Evolutionary conservation across 495 filamentous ascomycete species (phyloP), one percentile per base, ranked within the genome.

Genomic region (Penicillium diatomitis): DNA sequence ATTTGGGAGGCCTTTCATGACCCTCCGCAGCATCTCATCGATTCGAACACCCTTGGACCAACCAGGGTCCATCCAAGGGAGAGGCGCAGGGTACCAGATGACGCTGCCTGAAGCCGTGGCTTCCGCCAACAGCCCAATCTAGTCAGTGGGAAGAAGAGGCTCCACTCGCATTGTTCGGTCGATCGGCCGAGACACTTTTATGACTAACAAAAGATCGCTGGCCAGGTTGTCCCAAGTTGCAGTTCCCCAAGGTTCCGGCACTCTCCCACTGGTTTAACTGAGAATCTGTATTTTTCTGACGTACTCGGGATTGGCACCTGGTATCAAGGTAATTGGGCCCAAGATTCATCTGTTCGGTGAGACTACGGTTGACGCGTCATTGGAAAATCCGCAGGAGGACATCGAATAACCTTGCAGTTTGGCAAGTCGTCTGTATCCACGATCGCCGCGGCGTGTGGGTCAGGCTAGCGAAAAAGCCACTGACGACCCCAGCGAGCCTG

Each of bases 391-490:
- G 20, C 2, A 20, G 20, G 20, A 20, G 20, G 20, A 20, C 20
- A 20, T 20, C 45, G 40, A 47, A 38, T 47, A 47, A 37, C 45
- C 45, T 47, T 20, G 20, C 20, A 28, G 10, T 27, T 29, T 28
- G 35, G 36, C 35, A 10, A 32, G 32, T 30, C 29, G 12, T 3
- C 9, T 38, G 39, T 43, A 50, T 20, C 20, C 20, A 20, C 47
- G 53, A 56, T 56, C 53, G 50, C n/a, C 50, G 34, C 6, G 6
- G 8, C 32, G 27, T 12, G 31, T 4, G 27, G 50, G 40, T 35
- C 28, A 9, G 32, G 35, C 53, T 57, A 53, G 50, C 46, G 38
- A 44, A 20, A 20, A 40, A 50, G 57, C 57, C 57, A 60, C 57
- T 52, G 57, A 60, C 57, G 57, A 60, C 57, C 57, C 30, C 8